phyloP scores from a whole-genome alignment of 768 basidiomycete species.

The Hortiboletus flavorubellus region DNA sequence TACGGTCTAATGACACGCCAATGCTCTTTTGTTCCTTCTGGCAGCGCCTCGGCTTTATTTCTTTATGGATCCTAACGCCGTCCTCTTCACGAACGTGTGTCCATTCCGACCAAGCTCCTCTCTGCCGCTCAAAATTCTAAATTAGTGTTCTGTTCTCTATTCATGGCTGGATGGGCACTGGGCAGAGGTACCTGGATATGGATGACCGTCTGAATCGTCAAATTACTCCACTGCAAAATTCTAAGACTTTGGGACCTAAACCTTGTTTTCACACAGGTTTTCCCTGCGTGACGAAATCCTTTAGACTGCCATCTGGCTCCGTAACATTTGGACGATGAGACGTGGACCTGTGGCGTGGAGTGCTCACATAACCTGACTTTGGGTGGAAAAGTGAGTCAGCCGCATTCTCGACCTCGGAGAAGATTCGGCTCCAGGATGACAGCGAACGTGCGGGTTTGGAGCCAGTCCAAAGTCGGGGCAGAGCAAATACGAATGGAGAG shows the following conservation, averaged over 20 bases:
- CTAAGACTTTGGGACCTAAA: constrained; percentile 2
- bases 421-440: constrained; percentile 2
- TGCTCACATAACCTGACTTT: constrained; percentile 1
- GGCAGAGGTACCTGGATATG: constrained; percentile 20
- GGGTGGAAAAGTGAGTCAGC: constrained; percentile 7
- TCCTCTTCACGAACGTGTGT: constrained; percentile 8
- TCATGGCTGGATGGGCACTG: constrained; percentile 4
- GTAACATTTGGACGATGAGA: neutral
- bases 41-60: constrained; percentile 7
- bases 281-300: neutral
- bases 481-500: neutral
- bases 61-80: constrained; percentile 9
- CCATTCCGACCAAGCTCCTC: neutral
- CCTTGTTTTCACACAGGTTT: constrained; percentile 1
- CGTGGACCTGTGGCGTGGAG: constrained; percentile 25
- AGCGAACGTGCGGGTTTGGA: neutral
- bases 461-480: neutral
- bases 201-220: too few relatives aligned
- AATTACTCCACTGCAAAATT: too few relatives aligned
- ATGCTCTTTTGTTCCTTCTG: neutral
- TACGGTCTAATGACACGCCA: constrained; percentile 15
- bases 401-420: neutral
- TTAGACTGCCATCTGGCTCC: too few relatives aligned
- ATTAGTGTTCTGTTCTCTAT: constrained; percentile 5
- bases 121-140: neutral